Evolutionary conservation across 257 asterid species (phyloP), one percentile per base, ranked within the genome.

Genomic region (Solanum bulbocastanum): DNA sequence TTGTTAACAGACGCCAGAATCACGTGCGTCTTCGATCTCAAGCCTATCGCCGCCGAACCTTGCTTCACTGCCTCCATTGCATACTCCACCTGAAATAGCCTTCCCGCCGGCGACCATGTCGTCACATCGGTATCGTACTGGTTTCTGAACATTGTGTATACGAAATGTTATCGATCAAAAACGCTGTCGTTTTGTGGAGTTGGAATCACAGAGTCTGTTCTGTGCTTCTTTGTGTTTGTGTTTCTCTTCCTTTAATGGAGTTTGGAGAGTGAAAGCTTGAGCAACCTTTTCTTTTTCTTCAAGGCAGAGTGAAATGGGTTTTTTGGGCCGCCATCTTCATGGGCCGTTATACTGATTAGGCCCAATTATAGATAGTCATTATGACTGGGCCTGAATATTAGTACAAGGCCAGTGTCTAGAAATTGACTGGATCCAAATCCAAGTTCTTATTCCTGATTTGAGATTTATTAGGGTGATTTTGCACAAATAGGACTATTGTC

Each of bases 21-120:
- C 90, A 95, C 99, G 87, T 96, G 98, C 5, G 98, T 92, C 94
- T 95, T 97, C 87, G 99, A 95, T 95, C 99, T 89, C 92, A 97
- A 89, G 58, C 99, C 99, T 66, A 97, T 95, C 87, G 99, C 99
- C 83, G 99, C 99, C 58, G 99, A 95, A 72, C 99, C 99, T 91
- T 96, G 99, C 92, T 97, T 96, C 90, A 96, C 99, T 52, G 99
- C 99, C 91, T 97, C 99, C 99, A 97, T 97, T 13, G 99, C 98
- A 89, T 96, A 97, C 86, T 97, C 99, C 30, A 97, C 99, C 85
- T 97, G 99, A 87, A 97, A 97, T 10, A 97, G 90, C 87, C 99
- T 89, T 88, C 99, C 99, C 74, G 98, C 98, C 90, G 99, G 99
- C 56, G 99, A 94, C 99, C 99, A 97, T 84, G 99, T 95, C 46